Percentiles rank a stretch among this genome's conserved stretches.
Evolutionary conservation across 192 early-diverging fungal species (phyloP).

Genomic region (Obelidium mucronatum): DNA sequence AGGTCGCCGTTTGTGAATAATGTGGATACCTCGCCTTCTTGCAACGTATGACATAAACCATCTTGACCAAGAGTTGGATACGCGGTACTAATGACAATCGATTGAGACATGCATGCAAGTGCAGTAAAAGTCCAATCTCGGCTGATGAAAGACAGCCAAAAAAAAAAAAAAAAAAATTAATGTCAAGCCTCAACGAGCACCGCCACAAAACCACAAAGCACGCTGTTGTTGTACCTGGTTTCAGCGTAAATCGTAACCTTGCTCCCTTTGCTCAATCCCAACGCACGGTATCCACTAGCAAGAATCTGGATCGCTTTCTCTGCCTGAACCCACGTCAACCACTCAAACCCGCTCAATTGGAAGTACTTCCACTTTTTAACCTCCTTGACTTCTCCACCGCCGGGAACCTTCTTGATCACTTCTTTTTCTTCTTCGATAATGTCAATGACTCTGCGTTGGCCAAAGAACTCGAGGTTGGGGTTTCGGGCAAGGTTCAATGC

Average conservation of each 20-base stretch:
- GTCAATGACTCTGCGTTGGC: slow-evolving; percentile 68
- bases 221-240: slow-evolving; percentile 34
- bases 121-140: slow-evolving; percentile 71
- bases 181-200: too few species aligned
- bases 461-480: slow-evolving; percentile 51
- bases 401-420: slow-evolving; percentile 57
- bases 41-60: slow-evolving; percentile 82
- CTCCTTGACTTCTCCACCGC: slow-evolving; percentile 61
- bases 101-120: slow-evolving; percentile 71
- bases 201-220: not conserved
- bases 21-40: slow-evolving; percentile 74
- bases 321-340: slow-evolving; percentile 80
- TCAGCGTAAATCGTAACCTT: slow-evolving; percentile 54
- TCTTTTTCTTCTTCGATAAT: slow-evolving; percentile 77
- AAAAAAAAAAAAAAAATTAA: slow-evolving; percentile 49
- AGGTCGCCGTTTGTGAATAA: slow-evolving; percentile 79
- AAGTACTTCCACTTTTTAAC: slow-evolving; percentile 64
- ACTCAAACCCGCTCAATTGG: slow-evolving; percentile 65
- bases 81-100: slow-evolving; percentile 79
- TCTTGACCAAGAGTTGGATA: slow-evolving; percentile 79
- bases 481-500: not conserved
- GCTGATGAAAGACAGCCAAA: slow-evolving; percentile 74
- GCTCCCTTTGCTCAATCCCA: slow-evolving; percentile 59
- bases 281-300: slow-evolving; percentile 75
- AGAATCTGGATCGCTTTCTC: slow-evolving; percentile 56